Base-by-base conservation (phyloP, 768 basidiomycete genomes). In the Cubamyces lactineus region DNA sequence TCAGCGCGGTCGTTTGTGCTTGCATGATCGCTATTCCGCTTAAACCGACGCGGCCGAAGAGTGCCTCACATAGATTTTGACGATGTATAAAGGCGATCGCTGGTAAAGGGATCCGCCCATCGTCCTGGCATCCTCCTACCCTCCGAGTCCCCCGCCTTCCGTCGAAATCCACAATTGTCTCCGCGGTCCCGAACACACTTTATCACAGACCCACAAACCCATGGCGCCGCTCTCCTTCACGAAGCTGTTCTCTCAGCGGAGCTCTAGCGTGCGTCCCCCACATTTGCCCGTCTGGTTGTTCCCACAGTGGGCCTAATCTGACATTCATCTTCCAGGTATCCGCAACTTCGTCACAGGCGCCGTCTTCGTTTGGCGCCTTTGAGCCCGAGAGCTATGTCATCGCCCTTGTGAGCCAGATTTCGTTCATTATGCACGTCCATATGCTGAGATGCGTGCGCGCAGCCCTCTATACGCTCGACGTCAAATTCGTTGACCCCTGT, bases 171-270 rank as follows among this genome's bases (percentile, higher is more conserved):
- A 53, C 30, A 19, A 30, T 45, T 24, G 21, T 24, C 50, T 34
- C 50, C 43, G 21, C 28, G 50, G 17, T 17, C 45, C 48, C 48
- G 53, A n/a, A 24, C 24, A 16, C 26, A 4, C 24, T 3, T 2
- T 49, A 57, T n/a, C 15, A 16, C 53, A 30, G 19, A n/a, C 41
- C 48, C 12, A 52, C 41, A 7, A 51, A 62, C 38, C 21, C 42
- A 63, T 63, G 62, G 40, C 62, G 49, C 53, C 63, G 15, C 62
- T 55, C 17, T 42, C 53, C 15, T 64, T 64, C 63, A 39, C 58
- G 53, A 64, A 64, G 59, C 48, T 58, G 17, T 57, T 64, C 53
- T 49, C 46, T 16, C 34, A 48, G 19, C 57, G 54, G 23, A 55
- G 58, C 48, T 60, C 58, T 12, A 63, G 57, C 46, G 62, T 63